A percentile compares a stretch with the other conserved stretches of the same genome.
phyloP scores from a whole-genome alignment of 768 basidiomycete species.

The Cyclocybe aegerita region DNA sequence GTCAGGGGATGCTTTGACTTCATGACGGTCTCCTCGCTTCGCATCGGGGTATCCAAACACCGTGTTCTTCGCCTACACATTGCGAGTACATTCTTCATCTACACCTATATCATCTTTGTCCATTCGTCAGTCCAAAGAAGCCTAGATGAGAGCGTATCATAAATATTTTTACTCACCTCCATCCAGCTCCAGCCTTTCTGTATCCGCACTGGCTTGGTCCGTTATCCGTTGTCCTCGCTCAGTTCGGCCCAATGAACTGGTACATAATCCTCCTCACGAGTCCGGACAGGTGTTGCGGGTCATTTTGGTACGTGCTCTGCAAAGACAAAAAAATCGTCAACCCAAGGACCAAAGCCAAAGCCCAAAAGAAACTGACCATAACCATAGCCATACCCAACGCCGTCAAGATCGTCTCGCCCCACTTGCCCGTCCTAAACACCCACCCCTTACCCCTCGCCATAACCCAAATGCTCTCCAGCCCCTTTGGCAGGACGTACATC shows the following conservation, averaged over 20 bases:
- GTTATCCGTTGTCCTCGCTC: slow-evolving; percentile 1
- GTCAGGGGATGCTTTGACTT: too few species aligned
- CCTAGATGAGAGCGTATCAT: neutral
- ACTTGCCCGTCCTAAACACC: slow-evolving; percentile 69
- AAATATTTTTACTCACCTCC: neutral
- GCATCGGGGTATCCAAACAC: too few species aligned
- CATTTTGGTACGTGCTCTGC: slow-evolving; percentile 79
- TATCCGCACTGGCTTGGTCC: neutral
- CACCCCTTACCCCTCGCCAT: slow-evolving; percentile 73
- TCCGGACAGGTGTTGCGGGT: slow-evolving; percentile 81
- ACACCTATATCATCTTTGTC: neutral
- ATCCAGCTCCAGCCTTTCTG: neutral
- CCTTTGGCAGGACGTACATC: slow-evolving; percentile 90
- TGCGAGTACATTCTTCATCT: neutral
- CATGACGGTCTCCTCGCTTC: too few species aligned
- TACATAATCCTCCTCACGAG: slow-evolving; percentile 80
- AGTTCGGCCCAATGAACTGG: slow-evolving; percentile 90
- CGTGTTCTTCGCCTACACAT: too few species aligned
- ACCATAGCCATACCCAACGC: slow-evolving; percentile 65
- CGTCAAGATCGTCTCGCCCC: slow-evolving; percentile 66
- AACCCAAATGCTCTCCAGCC: slow-evolving; percentile 88
- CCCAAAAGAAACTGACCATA: slow-evolving; percentile 58
- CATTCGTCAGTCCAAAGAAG: neutral
- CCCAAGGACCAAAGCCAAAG: slow-evolving; percentile 2
- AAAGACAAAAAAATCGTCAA: slow-evolving; percentile 7